Conservation (phyloP, 108 stramenopile species). For the Cylindrotheca fusiformis region DNA sequence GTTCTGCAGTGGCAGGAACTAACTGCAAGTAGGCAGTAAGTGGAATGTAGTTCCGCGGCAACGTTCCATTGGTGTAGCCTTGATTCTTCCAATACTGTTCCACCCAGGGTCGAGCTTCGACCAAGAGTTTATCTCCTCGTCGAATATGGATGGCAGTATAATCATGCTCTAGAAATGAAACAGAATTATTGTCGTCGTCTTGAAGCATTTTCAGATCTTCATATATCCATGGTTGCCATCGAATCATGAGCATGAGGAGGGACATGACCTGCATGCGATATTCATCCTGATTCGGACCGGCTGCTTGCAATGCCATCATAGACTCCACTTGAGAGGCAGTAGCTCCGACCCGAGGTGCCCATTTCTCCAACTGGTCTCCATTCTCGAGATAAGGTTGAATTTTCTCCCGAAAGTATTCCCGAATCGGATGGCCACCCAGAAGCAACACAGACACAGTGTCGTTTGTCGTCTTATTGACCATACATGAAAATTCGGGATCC, state of each 20-base stretch:
- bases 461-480: not conserved
- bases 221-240: not conserved
- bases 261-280: not conserved
- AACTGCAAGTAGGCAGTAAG: not conserved
- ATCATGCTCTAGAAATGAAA: not conserved
- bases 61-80: slow-evolving; percentile 15
- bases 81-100: slow-evolving; percentile 25
- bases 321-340: no score
- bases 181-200: not conserved
- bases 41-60: not conserved
- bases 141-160: slow-evolving; percentile 38
- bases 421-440: not conserved
- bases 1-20: not conserved
- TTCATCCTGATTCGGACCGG: not conserved
- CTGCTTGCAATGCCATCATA: not conserved
- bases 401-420: not conserved
- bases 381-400: not conserved
- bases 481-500: not conserved
- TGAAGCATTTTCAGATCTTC: not conserved
- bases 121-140: slow-evolving; percentile 37
- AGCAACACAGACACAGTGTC: not conserved
- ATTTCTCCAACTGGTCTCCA: not conserved
- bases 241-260: not conserved
- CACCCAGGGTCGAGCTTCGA: slow-evolving; percentile 20
- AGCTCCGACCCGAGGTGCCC: not conserved